Evolutionary conservation across 163 green algal genomes (phyloP), one percentile per base, ranked within the genome.

Genomic region (Scenedesmus sp.): DNA sequence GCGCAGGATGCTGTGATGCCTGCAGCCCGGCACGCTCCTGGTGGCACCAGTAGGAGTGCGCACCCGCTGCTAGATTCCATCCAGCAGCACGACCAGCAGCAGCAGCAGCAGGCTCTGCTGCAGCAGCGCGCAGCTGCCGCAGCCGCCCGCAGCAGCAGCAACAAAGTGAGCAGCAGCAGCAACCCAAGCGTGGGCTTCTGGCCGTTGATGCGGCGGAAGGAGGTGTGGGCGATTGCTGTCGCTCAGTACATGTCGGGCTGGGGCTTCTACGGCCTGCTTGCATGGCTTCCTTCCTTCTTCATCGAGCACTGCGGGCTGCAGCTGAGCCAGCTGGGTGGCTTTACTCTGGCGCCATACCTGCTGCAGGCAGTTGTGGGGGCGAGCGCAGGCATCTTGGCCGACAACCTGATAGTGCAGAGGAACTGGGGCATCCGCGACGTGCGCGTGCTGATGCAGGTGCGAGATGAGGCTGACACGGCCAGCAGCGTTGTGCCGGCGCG

Each of bases 241-340:
- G 95, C 96, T 20, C 96, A 98, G 93, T 98, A 97, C 92, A 53
- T 65, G 15, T 44, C 43, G 26, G 88, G 61, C 68, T 92, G 87
- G 87, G 96, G 95, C n/a, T 92, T 96, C 83, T 97, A 97, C 83
- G 95, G 94, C 12, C 86, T 98, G 76, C 94, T 98, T 18, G 97
- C 95, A 83, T 98, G 96, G 96, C 95, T 98, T 85, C 96, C 96
- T 9, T 96, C 94, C 15, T 98, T 96, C 92, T 97, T 97, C 89
- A 76, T 92, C 42, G 90, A 93, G 83, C 89, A 90, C 73, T 96
- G 95, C 59, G 86, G 95, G 15, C 87, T 98, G 35, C 87, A 95
- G 86, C 84, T 97, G 30, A 81, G 33, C 9, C 82, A 96, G 70
- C 91, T 98, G 84, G 95, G 90, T 15, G 81, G 43, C 61, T 96